These are phyloP conservation scores for Kuraishia piskuri DNA, from an alignment of 805 yeast genomes.

Conservation along the genomic window DNA sequence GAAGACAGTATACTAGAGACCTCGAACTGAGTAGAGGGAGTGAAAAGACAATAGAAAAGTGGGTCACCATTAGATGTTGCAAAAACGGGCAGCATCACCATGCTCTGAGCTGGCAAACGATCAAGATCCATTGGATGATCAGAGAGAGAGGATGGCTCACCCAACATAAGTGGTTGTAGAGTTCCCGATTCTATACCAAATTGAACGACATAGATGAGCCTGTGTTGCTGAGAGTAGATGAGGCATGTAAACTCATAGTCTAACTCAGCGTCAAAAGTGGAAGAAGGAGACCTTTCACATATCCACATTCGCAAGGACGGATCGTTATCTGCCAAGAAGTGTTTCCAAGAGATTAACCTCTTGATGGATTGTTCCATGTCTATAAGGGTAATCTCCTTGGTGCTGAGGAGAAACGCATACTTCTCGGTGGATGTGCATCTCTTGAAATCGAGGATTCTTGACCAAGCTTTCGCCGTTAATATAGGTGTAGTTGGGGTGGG, in stretches of 20 bases:
- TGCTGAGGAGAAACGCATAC: conserved; percentile 49
- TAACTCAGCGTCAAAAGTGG: not conserved
- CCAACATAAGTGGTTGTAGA: conserved; percentile 12
- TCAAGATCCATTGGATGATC: not conserved
- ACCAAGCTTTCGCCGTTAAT: conserved; percentile 45
- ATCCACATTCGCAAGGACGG: conserved; percentile 33
- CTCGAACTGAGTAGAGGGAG: not conserved
- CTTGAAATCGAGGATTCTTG: conserved; percentile 36
- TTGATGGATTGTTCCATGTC: conserved; percentile 22
- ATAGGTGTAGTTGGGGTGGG: conserved; percentile 21
- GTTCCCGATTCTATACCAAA: conserved; percentile 16
- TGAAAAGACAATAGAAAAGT: not conserved
- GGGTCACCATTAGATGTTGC: not conserved
- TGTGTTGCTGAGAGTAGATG: conserved; percentile 19
- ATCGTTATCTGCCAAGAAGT: conserved; percentile 48
- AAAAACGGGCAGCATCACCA: not conserved
- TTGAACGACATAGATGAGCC: conserved; percentile 20
- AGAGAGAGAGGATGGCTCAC: conserved; percentile 6
- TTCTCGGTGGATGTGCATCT: conserved; percentile 19
- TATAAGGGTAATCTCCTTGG: conserved; percentile 56
- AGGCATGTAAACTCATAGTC: conserved; percentile 13
- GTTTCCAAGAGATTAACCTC: conserved; percentile 66
- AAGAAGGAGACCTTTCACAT: conserved; percentile 5
- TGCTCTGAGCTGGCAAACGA: not conserved
- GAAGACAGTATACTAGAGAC: not conserved